Evolutionary conservation across 225 moss, liverwort and hornwort species (phyloP).

Genomic region (Sphagnum tenellum): DNA sequence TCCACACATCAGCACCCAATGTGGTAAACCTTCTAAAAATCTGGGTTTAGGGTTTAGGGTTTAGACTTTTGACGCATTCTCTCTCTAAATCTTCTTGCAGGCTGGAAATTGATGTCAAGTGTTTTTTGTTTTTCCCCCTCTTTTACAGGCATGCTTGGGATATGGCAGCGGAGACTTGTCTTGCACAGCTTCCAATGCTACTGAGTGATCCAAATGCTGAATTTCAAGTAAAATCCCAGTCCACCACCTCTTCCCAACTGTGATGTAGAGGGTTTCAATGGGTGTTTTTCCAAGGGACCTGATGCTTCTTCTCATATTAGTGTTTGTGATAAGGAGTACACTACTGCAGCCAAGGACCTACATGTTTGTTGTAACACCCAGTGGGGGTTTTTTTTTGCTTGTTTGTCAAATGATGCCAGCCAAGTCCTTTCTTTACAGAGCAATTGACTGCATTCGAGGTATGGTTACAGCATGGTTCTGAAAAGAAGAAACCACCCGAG

Average conservation of each 20-base stretch:
- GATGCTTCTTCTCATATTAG: too few relatives aligned
- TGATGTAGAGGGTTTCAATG: too few relatives aligned
- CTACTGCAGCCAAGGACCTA: too few relatives aligned
- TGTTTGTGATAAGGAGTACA: too few relatives aligned
- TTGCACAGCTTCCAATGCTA: slow-evolving; percentile 74
- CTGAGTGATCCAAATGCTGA: slow-evolving; percentile 57
- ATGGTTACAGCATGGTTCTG: slow-evolving; percentile 92
- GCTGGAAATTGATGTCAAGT: too few relatives aligned
- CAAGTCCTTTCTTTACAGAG: slow-evolving; percentile 94
- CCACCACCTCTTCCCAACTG: too few relatives aligned
- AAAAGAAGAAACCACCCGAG: slow-evolving; percentile 84
- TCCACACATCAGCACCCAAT: slow-evolving; percentile 99
- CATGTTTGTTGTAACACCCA: too few relatives aligned
- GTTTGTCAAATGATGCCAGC: slow-evolving; percentile 40
- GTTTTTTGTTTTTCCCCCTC: too few relatives aligned
- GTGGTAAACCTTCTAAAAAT: slow-evolving; percentile 27
- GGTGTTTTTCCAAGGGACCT: too few relatives aligned
- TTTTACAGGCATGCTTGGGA: slow-evolving; percentile 89
- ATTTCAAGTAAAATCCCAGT: slow-evolving; percentile 50
- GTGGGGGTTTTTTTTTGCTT: too few relatives aligned
- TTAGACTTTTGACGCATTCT: too few relatives aligned
- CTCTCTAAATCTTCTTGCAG: neutral
- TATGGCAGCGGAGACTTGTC: slow-evolving; percentile 97
- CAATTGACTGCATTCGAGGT: slow-evolving; percentile 97
- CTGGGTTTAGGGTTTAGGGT: too few relatives aligned